Evolutionary conservation across 2,329 filamentous ascomycete genomes (phyloP), one percentile per base, ranked within the genome.

Genomic region (Colletotrichum sp.): DNA sequence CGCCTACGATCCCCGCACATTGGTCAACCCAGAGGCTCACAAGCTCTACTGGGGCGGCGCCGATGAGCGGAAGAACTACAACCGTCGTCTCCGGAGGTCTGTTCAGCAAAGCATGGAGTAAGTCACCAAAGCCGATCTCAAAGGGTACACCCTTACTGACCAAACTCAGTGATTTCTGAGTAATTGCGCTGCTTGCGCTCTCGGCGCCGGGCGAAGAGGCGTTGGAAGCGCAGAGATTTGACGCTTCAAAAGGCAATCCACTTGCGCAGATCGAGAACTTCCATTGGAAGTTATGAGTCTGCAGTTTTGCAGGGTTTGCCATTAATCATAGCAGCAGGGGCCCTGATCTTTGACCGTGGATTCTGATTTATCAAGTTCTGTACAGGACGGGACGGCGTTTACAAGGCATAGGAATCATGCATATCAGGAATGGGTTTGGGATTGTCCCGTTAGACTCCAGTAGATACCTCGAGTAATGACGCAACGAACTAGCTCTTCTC

Each of bases 1-100:
- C 0, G 93, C 94, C 0, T 98, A 98, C 81, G 97, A 99, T 82
- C 97, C 97, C 1, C 91, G 96, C 61, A 96, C 95, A 13, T 91
- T 95, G 36, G 95, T 98, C 48, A 94, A 98, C 78, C 94, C 93
- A 0, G 96, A 98, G 80, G 96, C 96, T 3, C 93, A 94, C 55
- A 95, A 93, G 83, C 87, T 98, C 61, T 97, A 94, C 82, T 99
- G 97, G 96, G 96, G 96, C 5, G 89, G 89, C 6, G 85, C 91
- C 1, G 93, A 96, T 4, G 93, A 96, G 69, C 94, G 94, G 82
- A 98, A 96, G 85, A 86, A 92, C 78, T 98, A 98, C 86, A 96
- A 94, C 80, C 92, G 96, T 69, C 92, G 92, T 76, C 88, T 98
- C 77, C 91, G 96, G 69, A 91, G 95, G 80, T 94, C 94, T 12